Conservation (phyloP, 1,284 basidiomycete genomes). For the Peniophora sp. region DNA sequence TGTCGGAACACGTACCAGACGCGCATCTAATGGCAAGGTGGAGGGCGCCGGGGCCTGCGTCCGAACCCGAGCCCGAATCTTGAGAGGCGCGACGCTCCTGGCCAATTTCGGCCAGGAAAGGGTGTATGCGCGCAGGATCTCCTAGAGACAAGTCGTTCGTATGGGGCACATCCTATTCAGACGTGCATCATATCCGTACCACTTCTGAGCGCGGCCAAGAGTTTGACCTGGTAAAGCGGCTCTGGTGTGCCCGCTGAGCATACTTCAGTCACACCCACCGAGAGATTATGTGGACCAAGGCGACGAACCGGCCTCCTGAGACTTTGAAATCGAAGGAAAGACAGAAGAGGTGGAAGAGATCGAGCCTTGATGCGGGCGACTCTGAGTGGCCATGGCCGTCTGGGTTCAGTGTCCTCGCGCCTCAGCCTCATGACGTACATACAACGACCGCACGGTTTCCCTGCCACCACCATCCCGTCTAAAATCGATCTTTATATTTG, state of each 20-base stretch:
- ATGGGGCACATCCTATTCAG: background rate
- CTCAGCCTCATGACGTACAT: too few species aligned
- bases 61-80: conserved; percentile 39
- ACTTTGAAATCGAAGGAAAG: background rate
- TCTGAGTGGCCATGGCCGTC: too few species aligned
- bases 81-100: conserved; percentile 52
- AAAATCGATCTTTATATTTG: too few species aligned
- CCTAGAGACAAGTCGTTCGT: conserved; percentile 29
- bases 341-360: background rate
- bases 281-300: background rate
- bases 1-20: conserved; percentile 45
- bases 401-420: too few species aligned
- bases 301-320: background rate
- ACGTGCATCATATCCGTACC: conserved; percentile 24
- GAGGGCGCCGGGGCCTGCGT: conserved; percentile 60
- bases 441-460: too few species aligned
- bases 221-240: conserved; percentile 70
- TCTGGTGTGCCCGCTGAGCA: conserved; percentile 22
- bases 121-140: conserved; percentile 73
- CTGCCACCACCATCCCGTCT: too few species aligned
- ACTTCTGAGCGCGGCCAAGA: conserved; percentile 72
- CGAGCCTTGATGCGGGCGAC: too few species aligned
- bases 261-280: background rate
- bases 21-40: conserved; percentile 86
- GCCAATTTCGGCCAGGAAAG: conserved; percentile 72